These are phyloP conservation scores for Phyllosticta capitalensis DNA, from an alignment of 2,329 filamentous ascomycete genomes.

Conservation along the genomic window DNA sequence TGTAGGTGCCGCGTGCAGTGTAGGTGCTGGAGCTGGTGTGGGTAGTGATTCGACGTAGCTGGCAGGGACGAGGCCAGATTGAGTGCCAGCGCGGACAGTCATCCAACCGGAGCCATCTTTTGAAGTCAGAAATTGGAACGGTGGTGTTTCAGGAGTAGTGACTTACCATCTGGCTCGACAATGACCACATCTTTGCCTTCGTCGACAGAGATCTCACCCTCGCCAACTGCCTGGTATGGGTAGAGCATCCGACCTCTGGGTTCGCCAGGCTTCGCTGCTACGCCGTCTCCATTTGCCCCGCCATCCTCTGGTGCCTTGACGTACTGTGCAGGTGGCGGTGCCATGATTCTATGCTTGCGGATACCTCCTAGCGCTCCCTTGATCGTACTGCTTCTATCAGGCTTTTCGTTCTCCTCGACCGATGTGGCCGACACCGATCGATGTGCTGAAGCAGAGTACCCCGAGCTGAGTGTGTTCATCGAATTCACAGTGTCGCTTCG, in stretches of 20 bases:
- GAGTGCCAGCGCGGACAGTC: conserved; percentile 64
- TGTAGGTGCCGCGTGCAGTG: conserved; percentile 12
- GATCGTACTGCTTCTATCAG: conserved; percentile 26
- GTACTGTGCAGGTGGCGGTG: conserved; percentile 77
- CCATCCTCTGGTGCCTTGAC: conserved; percentile 49
- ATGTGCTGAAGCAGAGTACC: conserved; percentile 70
- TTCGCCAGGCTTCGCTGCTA: conserved; percentile 33
- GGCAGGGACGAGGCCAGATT: conserved; percentile 79
- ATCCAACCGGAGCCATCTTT: conserved; percentile 87
- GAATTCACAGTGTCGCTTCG: conserved; percentile 86
- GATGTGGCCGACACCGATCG: conserved; percentile 59
- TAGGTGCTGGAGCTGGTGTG: conserved; percentile 4
- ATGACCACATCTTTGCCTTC: conserved; percentile 68
- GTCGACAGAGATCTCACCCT: conserved; percentile 70
- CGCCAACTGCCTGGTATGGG: conserved; percentile 66
- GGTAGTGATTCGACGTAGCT: conserved; percentile 67
- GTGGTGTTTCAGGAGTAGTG: conserved; percentile 9
- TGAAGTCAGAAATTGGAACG: not conserved
- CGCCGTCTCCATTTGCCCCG: conserved; percentile 29
- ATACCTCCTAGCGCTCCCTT: conserved; percentile 19
- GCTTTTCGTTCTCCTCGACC: conserved; percentile 45
- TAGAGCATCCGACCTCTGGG: conserved; percentile 85
- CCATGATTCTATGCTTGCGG: conserved; percentile 63
- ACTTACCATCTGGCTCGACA: conserved; percentile 79
- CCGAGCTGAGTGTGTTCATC: conserved; percentile 63